Evolutionary conservation across 1,284 basidiomycete species (phyloP), one percentile per base, ranked within the genome.

Genomic region (Fistulinella cinereoalba): DNA sequence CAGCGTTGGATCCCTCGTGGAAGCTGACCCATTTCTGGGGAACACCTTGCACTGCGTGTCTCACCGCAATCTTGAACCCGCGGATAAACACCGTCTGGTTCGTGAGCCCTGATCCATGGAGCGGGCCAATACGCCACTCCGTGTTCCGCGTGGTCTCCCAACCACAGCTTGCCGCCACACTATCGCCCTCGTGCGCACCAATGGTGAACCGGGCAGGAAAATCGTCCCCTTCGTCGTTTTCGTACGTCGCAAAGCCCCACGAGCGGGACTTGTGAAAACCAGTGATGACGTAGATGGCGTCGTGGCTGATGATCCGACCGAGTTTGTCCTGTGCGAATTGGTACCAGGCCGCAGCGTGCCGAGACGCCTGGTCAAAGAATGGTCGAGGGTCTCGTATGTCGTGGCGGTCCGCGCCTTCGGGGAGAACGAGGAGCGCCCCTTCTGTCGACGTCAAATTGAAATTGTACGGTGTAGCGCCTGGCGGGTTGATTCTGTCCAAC

Each of bases 41-140:
- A 6, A 56, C 47, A 12, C 52, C 60, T 38, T 49, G 57, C 28
- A 50, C 37, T 11, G 34, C 15, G 21, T 46, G 49, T 37, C 56
- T 42, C 27, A 62, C 15, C 23, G 58, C 58, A 23, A 59, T 45
- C 60, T 65, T 60, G 59, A 57, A 61, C 18, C 58, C 61, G 16
- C 61, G 61, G 22, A 62, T 47, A 16, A 57, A 47, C 11, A 64
- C 56, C 16, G 58, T 39, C 24, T 59, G 60, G 13, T 63, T 61
- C n/a, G 48, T 12, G 8, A 46, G 16, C 1, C 33, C 48, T 8
- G 18, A 33, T 7, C 40, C 34, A 24, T 55, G 48, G 13, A 16
- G 12, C 10, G 56, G 58, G 9, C 58, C 50, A 7, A 49, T 43
- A 3, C 57, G 56, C 47, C 51, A 60, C n/a, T 57, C 44, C 29